Evolutionary conservation across 2,329 filamentous ascomycete species (phyloP).

Genomic region (Aspergillus oerlinghausenensis): DNA sequence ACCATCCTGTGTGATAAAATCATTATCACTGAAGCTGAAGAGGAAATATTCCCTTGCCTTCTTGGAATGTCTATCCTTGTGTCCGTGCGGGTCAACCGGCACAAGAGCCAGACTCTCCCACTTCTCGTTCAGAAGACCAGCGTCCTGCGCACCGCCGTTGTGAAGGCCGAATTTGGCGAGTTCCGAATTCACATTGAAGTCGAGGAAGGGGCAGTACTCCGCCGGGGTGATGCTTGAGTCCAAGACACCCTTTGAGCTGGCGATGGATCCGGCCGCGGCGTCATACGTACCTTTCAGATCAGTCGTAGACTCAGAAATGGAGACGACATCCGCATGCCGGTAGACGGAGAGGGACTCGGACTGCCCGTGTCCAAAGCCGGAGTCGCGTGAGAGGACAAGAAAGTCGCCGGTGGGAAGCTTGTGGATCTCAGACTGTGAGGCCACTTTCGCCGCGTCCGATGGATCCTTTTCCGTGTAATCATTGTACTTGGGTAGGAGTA

Average conservation of each 20-base stretch:
- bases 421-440: constrained; percentile 66
- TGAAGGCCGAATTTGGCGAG: constrained; percentile 62
- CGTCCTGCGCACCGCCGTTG: constrained; percentile 61
- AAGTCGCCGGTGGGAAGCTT: constrained; percentile 61
- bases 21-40: constrained; percentile 66
- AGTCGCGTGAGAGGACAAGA: constrained; percentile 63
- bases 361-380: constrained; percentile 55
- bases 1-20: constrained; percentile 70
- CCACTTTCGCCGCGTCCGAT: constrained; percentile 48
- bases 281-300: constrained; percentile 52
- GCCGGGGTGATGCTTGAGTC: constrained; percentile 53
- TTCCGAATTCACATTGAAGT: constrained; percentile 63
- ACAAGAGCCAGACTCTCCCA: constrained; percentile 67
- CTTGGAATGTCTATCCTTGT: constrained; percentile 1
- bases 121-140: constrained; percentile 65
- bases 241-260: constrained; percentile 50
- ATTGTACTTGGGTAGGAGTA: constrained; percentile 58
- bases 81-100: constrained; percentile 49
- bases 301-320: constrained; percentile 55
- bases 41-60: constrained; percentile 61
- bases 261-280: constrained; percentile 40
- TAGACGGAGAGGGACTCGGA: constrained; percentile 53
- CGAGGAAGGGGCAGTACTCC: constrained; percentile 61
- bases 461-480: constrained; percentile 46
- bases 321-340: constrained; percentile 65